Evolutionary conservation across 176 grass and related monocot genomes (phyloP), one percentile per base, ranked within the genome.

Genomic region (Bothriochloa decipiens): DNA sequence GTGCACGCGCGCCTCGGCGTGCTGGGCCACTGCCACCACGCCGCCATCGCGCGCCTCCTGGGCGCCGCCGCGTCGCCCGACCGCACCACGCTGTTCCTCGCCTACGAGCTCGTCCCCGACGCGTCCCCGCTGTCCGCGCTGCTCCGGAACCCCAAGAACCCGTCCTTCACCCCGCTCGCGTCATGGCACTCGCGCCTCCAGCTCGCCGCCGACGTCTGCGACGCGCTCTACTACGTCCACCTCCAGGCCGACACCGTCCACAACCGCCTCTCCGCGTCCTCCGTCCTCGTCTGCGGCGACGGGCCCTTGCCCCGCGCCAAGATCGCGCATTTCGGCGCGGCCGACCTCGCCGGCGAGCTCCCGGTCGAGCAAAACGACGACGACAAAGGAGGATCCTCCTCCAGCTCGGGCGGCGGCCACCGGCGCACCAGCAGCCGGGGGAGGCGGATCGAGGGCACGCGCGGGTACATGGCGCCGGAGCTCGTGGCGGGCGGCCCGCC

Each of bases 381-480:
- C 0, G 70, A 7, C 16, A 8, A 10, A 25, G 57, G 3, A 11
- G 58, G 1, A 3, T 9, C 14, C 32, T 10, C n/a, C n/a, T n/a
- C n/a, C n/a, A n/a, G n/a, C n/a, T n/a, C n/a, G n/a, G n/a, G n/a
- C n/a, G n/a, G n/a, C n/a, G n/a, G n/a, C n/a, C 52, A 64, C 35
- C 67, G 78, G 11, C 82, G 90, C 3, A 86, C 79, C 14, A 60
- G 66, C 5, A 90, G 75, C 82, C 75, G 89, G 0, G 69, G 79
- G 71, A 84, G 86, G 76, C 87, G 89, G 50, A 94, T 97, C 81
- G 87, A 92, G 83, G 94, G 94, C 7, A 87, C 89, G 58, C 90
- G 94, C 66, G 94, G 91, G 52, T 97, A 97, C 87, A 94, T 97
- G 87, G 87, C 91, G 14, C 89, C 94, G 46, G 94, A 94, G 83